Evolutionary conservation across 2,329 filamentous ascomycete genomes (phyloP).

Genomic region (Metarhizium album): DNA sequence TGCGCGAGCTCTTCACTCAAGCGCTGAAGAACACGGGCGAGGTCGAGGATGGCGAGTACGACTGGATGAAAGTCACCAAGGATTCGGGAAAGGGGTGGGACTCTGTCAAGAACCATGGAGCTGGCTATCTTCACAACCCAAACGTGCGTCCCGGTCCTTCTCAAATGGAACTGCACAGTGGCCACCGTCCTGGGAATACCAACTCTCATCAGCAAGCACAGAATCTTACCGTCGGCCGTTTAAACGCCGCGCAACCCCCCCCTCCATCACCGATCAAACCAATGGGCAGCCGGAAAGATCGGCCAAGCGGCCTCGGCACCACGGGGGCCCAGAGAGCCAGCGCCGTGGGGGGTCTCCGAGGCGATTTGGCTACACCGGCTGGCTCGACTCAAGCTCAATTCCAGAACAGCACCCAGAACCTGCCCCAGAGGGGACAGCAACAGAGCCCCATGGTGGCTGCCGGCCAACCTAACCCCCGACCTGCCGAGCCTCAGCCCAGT

Average conservation of each 20-base stretch:
- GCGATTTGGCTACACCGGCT: slow-evolving; percentile 69
- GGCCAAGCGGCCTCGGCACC: slow-evolving; percentile 68
- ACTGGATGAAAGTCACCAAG: slow-evolving; percentile 97
- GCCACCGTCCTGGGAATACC: slow-evolving; percentile 55
- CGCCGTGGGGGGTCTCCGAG: slow-evolving; percentile 57
- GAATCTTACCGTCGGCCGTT: slow-evolving; percentile 70
- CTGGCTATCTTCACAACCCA: slow-evolving; percentile 57
- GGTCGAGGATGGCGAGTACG: slow-evolving; percentile 95
- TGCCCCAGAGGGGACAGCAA: slow-evolving; percentile 54
- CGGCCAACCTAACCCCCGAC: slow-evolving; percentile 43
- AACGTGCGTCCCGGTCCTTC: slow-evolving; percentile 72
- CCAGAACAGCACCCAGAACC: slow-evolving; percentile 87
- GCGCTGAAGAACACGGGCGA: slow-evolving; percentile 89
- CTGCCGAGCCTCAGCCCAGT: slow-evolving; percentile 61
- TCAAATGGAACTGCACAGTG: slow-evolving; percentile 72
- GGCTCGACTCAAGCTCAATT: slow-evolving; percentile 93
- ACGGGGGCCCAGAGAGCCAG: slow-evolving; percentile 67
- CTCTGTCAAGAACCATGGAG: slow-evolving; percentile 53
- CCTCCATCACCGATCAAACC: slow-evolving; percentile 76
- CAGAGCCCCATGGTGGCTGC: slow-evolving; percentile 47
- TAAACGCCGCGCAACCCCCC: slow-evolving; percentile 88
- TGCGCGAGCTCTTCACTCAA: slow-evolving; percentile 92
- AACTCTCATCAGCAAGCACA: slow-evolving; percentile 51
- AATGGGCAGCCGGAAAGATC: slow-evolving; percentile 63
- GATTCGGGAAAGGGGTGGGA: slow-evolving; percentile 82